Percentiles rank a stretch among this genome's conserved stretches.
phyloP scores from a whole-genome alignment of 371 early-diverging fungal species.

The Ordospora pajunii region DNA sequence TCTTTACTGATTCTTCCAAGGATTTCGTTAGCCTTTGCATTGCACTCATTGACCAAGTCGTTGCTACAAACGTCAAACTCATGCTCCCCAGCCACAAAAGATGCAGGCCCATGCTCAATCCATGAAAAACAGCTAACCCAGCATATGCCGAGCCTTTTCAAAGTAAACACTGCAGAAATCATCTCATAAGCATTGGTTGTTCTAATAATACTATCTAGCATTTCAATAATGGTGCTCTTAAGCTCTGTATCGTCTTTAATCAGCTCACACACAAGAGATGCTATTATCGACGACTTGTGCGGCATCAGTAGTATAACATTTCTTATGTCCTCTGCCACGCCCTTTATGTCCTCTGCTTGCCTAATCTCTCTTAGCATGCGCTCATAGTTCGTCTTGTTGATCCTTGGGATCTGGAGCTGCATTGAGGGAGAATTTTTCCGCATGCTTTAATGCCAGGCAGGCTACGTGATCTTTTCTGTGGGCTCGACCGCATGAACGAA shows the following conservation, averaged over 20 bases:
- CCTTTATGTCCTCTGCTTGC: not conserved
- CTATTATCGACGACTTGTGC: not conserved
- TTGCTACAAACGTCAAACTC: not conserved
- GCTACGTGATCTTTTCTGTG: no score
- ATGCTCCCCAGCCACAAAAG: no score
- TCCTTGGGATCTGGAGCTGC: not conserved
- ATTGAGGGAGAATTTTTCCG: not conserved
- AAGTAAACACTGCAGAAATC: not conserved
- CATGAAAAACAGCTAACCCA: not conserved
- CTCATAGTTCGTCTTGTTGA: constrained; percentile 1
- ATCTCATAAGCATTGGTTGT: not conserved
- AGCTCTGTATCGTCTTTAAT: not conserved
- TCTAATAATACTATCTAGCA: not conserved
- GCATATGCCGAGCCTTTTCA: not conserved
- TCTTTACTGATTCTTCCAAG: not conserved
- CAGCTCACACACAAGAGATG: not conserved
- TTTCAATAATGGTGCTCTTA: not conserved
- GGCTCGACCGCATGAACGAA: no score
- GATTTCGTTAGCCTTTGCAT: not conserved
- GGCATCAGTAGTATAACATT: not conserved
- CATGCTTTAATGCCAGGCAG: not conserved
- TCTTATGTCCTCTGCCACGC: not conserved
- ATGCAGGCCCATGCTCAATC: not conserved
- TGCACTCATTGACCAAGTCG: not conserved
- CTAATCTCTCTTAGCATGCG: not conserved